phyloP scores from a whole-genome alignment of 1,284 basidiomycete species.

The Cutaneotrichosporon sp. region DNA sequence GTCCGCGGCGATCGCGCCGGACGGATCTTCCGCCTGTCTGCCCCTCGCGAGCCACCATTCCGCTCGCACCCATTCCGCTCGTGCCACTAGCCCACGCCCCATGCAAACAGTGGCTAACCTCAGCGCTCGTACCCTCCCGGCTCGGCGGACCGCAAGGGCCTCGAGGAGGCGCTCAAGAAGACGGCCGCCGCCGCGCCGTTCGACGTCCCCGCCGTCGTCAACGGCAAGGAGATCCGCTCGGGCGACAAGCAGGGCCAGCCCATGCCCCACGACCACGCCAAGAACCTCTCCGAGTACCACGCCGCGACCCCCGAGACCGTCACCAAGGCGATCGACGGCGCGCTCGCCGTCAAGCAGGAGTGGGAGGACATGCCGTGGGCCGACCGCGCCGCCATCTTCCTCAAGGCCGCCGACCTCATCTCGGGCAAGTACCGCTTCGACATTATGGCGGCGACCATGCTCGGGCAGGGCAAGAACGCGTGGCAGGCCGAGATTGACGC shows the following conservation, averaged over 20 bases:
- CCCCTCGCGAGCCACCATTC: neutral
- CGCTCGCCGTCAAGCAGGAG: constrained; percentile 77
- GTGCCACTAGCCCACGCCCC: neutral
- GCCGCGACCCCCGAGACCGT: constrained; percentile 80
- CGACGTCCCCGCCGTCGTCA: constrained; percentile 89
- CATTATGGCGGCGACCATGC: constrained; percentile 94
- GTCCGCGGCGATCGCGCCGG: too few relatives aligned
- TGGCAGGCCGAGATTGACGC: constrained; percentile 99
- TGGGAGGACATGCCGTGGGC: constrained; percentile 97
- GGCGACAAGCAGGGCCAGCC: constrained; percentile 76
- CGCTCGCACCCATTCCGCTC: too few relatives aligned
- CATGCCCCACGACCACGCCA: constrained; percentile 80
- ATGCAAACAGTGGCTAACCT: neutral
- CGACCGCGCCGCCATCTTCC: constrained; percentile 95
- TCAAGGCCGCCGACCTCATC: constrained; percentile 93
- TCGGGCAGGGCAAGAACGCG: constrained; percentile 98
- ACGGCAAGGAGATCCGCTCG: constrained; percentile 88
- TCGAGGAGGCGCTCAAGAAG: constrained; percentile 74
- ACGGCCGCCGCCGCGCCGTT: constrained; percentile 83
- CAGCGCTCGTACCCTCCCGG: constrained; percentile 71
- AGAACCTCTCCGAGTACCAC: constrained; percentile 81
- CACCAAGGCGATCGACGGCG: constrained; percentile 78
- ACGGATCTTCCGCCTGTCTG: too few relatives aligned
- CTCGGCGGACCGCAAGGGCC: constrained; percentile 72
- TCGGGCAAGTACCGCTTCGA: constrained; percentile 93